phyloP scores from a whole-genome alignment of 176 grass and related monocot genomes.

The Ensete glaucum region DNA sequence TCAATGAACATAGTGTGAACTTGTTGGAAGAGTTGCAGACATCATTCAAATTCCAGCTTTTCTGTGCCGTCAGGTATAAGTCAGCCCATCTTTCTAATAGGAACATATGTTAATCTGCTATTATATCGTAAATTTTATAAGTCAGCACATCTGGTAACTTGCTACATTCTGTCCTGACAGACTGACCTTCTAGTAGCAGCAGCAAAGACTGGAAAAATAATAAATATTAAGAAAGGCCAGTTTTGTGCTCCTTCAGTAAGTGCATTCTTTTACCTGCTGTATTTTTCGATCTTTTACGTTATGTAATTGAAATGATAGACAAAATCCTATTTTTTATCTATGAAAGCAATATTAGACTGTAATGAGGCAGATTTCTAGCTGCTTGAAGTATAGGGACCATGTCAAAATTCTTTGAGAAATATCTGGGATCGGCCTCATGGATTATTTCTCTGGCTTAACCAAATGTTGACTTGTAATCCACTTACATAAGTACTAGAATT shows the following conservation, averaged over 20 bases:
- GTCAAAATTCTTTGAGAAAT: not conserved
- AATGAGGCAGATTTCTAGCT: not conserved
- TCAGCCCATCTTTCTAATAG: no score
- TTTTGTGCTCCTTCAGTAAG: conserved; percentile 93
- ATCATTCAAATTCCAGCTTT: conserved; percentile 99
- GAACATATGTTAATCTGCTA: no score
- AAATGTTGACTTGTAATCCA: no score
- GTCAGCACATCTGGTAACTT: not conserved
- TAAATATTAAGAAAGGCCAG: conserved; percentile 99
- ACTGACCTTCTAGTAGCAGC: conserved; percentile 90
- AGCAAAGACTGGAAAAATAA: conserved; percentile 86
- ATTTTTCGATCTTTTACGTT: not conserved
- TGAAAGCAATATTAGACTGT: not conserved
- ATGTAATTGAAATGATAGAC: not conserved
- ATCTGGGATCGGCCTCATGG: not conserved
- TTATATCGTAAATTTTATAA: no score
- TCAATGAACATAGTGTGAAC: conserved; percentile 60
- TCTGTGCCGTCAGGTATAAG: conserved; percentile 81
- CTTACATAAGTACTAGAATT: no score
- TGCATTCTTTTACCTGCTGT: conserved; percentile 16
- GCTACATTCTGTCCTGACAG: conserved; percentile 38
- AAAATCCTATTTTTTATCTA: not conserved
- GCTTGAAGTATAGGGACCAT: no score
- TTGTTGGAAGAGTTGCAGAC: conserved; percentile 91
- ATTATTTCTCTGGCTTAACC: not conserved